Evolutionary conservation across 78 protist genomes (phyloP), one percentile per base, ranked within the genome.

Genomic region (Dictyostelium purpureum): DNA sequence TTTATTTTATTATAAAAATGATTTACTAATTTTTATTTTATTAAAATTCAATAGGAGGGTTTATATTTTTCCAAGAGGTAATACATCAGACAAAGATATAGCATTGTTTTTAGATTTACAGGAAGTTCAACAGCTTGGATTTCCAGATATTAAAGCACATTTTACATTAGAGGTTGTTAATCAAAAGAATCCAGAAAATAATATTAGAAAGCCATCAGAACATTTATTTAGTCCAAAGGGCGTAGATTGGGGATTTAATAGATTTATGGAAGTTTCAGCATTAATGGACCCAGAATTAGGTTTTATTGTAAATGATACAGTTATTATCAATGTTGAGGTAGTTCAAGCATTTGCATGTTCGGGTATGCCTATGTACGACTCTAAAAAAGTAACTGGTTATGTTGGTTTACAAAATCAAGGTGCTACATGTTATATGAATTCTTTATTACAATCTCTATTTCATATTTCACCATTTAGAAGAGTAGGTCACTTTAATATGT

Each of bases 361-460:
- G 19, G 79, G 49, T 19, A 28, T 42, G 35, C 21, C 75, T 37
- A 73, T 12, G 16, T 83, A 83, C 73, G 78, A 83, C 33, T 71
- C 71, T 5, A 83, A 83, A 51, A 83, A 90, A 56, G 12, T 31
- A 24, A 81, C 85, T 31, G 98, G 98, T 28, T 96, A 38, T 76
- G 97, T 92, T 7, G 97, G 98, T 31, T 80, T 96, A 40, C 43
- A 51, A 61, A 97, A 97, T 75, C 96, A 94, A 43, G 98, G 98
- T 35, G 97, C 98, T 21, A 97, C 97, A 26, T 97, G 98, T 95
- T 97, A 97, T 90, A 76, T 97, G 89, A 97, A 97, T 79, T 75
- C 96, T 40, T 71, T 96, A 19, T 31, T 95, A 63, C 97, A 97
- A 75, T 88, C 90, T 69, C 85, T 97, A 31, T 95, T 67, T 78